Conservation (phyloP, 768 basidiomycete genomes). For the Candolleomyces eurysporus region DNA sequence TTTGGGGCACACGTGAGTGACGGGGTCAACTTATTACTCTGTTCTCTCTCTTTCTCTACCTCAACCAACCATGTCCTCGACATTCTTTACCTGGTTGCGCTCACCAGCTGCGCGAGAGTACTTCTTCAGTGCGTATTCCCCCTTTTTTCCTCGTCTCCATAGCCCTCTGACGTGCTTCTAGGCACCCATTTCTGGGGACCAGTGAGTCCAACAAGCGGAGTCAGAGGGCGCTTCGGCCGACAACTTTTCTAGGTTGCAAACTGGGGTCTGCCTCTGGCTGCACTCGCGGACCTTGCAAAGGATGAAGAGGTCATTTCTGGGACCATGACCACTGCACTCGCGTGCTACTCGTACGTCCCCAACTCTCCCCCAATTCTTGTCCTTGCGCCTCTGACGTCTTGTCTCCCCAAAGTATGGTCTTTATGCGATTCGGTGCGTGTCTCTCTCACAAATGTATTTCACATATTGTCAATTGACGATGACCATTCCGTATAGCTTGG, state of each 20-base stretch:
- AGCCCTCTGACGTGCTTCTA: slow-evolving; percentile 27
- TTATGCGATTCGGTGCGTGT: slow-evolving; percentile 88
- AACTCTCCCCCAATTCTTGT: slow-evolving; percentile 4
- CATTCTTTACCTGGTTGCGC: slow-evolving; percentile 85
- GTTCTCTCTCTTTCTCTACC: slow-evolving; percentile 5
- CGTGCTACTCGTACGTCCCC: slow-evolving; percentile 85
- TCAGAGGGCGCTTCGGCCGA: slow-evolving; percentile 12
- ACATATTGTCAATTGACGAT: slow-evolving; percentile 4
- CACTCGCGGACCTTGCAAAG: slow-evolving; percentile 84
- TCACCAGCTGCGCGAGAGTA: slow-evolving; percentile 91
- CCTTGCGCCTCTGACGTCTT: slow-evolving; percentile 6
- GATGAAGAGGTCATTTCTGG: slow-evolving; percentile 98
- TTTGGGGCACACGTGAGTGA: slow-evolving; percentile 7
- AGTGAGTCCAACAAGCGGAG: slow-evolving; percentile 47
- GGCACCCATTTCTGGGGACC: slow-evolving; percentile 99
- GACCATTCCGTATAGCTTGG: slow-evolving; percentile 62
- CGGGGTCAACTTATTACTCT: background rate
- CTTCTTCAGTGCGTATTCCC: slow-evolving; percentile 83
- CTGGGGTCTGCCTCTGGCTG: slow-evolving; percentile 96
- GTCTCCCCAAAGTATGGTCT: slow-evolving; percentile 55
- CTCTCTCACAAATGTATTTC: background rate
- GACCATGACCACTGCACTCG: slow-evolving; percentile 90
- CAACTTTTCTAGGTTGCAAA: slow-evolving; percentile 75
- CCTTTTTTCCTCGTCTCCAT: background rate
- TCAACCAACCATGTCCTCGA: slow-evolving; percentile 64